These are phyloP conservation scores for Glutinoglossum americanum DNA, from an alignment of 495 filamentous ascomycete genomes.

Conservation along the genomic window DNA sequence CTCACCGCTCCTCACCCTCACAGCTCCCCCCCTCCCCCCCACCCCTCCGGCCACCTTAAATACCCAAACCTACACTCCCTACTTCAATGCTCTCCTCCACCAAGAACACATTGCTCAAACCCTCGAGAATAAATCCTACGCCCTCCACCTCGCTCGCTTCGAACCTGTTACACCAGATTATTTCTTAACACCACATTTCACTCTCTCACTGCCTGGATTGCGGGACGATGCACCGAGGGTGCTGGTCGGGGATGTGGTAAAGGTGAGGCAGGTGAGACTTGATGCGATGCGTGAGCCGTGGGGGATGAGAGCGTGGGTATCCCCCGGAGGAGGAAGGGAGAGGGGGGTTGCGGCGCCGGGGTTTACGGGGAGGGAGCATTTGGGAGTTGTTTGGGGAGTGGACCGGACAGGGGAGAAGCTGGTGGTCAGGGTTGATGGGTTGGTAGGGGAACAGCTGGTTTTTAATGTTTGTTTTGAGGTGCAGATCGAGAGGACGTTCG, in stretches of 20 bases:
- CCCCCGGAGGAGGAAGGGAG: constrained; percentile 4
- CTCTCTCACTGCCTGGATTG: constrained; percentile 19
- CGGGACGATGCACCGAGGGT: constrained; percentile 22
- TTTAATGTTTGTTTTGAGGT: constrained; percentile 21
- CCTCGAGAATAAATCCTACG: not conserved
- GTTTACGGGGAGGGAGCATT: constrained; percentile 11
- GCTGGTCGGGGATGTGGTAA: constrained; percentile 22
- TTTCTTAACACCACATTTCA: not conserved
- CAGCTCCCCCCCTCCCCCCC: not conserved
- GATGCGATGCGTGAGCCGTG: constrained; percentile 7
- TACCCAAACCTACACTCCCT: not conserved
- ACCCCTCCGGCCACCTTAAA: not conserved
- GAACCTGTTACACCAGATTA: not conserved
- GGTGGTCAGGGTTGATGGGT: constrained; percentile 14
- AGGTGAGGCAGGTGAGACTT: constrained; percentile 20
- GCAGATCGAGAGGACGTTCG: constrained; percentile 11
- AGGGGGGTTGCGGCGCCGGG: constrained; percentile 4
- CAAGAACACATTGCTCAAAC: not conserved
- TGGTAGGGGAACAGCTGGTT: constrained; percentile 11
- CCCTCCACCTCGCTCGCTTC: not conserved
- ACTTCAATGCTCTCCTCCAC: not conserved
- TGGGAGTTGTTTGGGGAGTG: constrained; percentile 17
- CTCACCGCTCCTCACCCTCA: not conserved
- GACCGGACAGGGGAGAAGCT: constrained; percentile 16
- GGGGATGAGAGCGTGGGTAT: constrained; percentile 9